Conservation (phyloP, 441 rosid genomes). For the Gossypium armourianum region DNA sequence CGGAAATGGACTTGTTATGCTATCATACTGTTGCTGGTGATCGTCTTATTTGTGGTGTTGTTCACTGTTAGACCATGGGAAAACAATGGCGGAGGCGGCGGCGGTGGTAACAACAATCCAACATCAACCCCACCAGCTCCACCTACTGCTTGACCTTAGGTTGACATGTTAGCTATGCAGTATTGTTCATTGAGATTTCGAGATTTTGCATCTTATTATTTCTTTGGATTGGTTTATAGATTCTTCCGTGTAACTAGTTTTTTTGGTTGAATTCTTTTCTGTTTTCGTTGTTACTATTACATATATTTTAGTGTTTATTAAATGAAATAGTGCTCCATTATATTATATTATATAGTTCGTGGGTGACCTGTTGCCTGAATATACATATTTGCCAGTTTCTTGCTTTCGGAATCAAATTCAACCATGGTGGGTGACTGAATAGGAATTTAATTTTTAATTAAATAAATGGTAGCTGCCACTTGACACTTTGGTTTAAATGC, state of each 20-base stretch:
- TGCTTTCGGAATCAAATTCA: neutral
- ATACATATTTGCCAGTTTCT: neutral
- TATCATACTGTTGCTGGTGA: conserved; percentile 47
- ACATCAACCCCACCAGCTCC: conserved; percentile 10
- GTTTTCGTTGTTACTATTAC: neutral
- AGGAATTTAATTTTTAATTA: neutral
- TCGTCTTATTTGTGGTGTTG: conserved; percentile 54
- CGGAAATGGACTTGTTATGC: conserved; percentile 73
- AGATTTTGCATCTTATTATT: neutral
- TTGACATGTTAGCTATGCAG: neutral
- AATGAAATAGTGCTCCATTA: neutral
- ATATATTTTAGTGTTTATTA: neutral
- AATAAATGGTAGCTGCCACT: neutral
- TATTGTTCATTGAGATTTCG: conserved; percentile 5
- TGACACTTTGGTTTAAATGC: neutral
- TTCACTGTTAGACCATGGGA: conserved; percentile 60
- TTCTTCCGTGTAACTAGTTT: conserved; percentile 11
- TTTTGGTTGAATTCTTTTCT: neutral
- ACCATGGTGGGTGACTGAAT: neutral
- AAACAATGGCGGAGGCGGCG: conserved; percentile 19
- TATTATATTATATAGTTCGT: neutral
- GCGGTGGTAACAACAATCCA: conserved; percentile 16
- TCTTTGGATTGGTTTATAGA: conserved; percentile 9
- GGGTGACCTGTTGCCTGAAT: neutral
- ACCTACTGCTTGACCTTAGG: neutral